Percentiles rank a stretch among this genome's conserved stretches.
Evolutionary conservation across 192 early-diverging fungal genomes (phyloP).

Genomic region (Mortierella claussenii): DNA sequence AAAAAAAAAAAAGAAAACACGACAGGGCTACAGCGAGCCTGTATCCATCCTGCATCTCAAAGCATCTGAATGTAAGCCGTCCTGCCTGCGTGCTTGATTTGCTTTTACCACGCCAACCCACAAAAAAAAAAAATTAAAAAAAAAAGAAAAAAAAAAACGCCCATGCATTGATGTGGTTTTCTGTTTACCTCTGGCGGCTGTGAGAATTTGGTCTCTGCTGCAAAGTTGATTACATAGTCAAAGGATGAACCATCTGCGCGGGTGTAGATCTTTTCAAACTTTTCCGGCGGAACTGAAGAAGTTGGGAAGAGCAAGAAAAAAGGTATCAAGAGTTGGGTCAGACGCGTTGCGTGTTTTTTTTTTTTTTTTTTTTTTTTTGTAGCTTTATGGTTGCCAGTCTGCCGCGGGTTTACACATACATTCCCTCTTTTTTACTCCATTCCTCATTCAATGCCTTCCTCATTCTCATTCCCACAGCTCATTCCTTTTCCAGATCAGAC

Average conservation of each 20-base stretch:
- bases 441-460: too few relatives aligned
- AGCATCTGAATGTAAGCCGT: too few relatives aligned
- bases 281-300: constrained; percentile 58
- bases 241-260: constrained; percentile 71
- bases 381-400: too few relatives aligned
- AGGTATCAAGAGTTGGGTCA: background rate
- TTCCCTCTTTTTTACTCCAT: background rate
- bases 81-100: too few relatives aligned
- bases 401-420: background rate
- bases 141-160: background rate
- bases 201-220: constrained; percentile 91
- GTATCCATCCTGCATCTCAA: too few relatives aligned
- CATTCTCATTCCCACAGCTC: too few relatives aligned
- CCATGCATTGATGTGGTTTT: background rate
- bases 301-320: background rate
- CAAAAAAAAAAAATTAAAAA: too few relatives aligned
- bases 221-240: constrained; percentile 95
- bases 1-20: too few relatives aligned
- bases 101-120: too few relatives aligned
- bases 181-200: constrained; percentile 75
- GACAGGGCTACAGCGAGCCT: too few relatives aligned
- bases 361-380: constrained; percentile 16
- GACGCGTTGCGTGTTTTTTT: background rate
- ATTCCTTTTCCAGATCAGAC: too few relatives aligned
- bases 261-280: constrained; percentile 78